These are phyloP conservation scores for Termitomyces sp. DNA, from an alignment of 768 basidiomycete genomes.

Conservation along the genomic window DNA sequence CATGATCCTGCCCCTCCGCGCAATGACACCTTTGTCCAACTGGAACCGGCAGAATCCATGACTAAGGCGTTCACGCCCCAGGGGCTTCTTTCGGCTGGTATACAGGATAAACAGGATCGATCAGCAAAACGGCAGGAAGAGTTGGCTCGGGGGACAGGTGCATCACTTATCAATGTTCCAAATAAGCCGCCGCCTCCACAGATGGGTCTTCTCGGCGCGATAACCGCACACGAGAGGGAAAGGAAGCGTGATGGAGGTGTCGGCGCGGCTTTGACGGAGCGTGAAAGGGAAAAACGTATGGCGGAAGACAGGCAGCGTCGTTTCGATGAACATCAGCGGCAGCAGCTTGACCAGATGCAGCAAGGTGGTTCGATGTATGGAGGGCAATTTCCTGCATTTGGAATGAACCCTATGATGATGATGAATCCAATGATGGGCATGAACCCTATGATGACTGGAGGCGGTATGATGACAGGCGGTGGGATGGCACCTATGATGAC, in stretches of 20 bases:
- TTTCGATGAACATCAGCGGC: conserved; percentile 84
- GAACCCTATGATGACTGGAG: conserved; percentile 48
- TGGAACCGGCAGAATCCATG: conserved; percentile 70
- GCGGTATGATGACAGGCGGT: conserved; percentile 41
- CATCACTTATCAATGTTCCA: conserved; percentile 92
- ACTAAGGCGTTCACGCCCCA: conserved; percentile 95
- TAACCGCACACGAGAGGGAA: conserved; percentile 92
- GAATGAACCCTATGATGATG: conserved; percentile 75
- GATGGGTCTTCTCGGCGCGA: conserved; percentile 91
- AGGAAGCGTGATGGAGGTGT: conserved; percentile 93
- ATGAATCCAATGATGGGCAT: conserved; percentile 46
- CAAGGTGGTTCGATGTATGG: conserved; percentile 71
- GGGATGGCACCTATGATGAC: conserved; percentile 44
- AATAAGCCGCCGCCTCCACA: conserved; percentile 93
- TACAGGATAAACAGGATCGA: conserved; percentile 93
- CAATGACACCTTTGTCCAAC: conserved; percentile 64
- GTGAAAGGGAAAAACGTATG: conserved; percentile 86
- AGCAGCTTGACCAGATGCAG: conserved; percentile 89
- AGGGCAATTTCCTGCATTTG: conserved; percentile 44
- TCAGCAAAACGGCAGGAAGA: conserved; percentile 96
- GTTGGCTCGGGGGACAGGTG: conserved; percentile 85
- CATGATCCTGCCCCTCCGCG: conserved; percentile 26
- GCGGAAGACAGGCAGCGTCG: conserved; percentile 93
- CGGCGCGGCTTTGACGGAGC: conserved; percentile 90
- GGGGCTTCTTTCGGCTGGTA: conserved; percentile 88